These are phyloP conservation scores for Pseudogymnoascus sp. DNA, from an alignment of 2,329 filamentous ascomycete species.

Conservation along the genomic window DNA sequence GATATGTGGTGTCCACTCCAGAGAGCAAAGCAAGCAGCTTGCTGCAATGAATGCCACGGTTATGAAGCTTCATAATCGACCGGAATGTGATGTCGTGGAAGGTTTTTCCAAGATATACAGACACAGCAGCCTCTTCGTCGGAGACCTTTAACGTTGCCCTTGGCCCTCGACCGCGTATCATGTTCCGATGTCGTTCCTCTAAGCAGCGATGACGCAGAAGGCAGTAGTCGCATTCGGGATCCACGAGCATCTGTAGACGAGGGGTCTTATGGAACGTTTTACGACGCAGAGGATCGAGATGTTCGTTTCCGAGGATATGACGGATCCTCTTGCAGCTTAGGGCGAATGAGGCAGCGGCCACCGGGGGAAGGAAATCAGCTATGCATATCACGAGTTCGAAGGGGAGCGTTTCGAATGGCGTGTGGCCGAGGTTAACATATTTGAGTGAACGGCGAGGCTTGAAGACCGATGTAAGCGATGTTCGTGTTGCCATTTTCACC, in stretches of 20 bases:
- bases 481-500: background rate
- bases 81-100: background rate
- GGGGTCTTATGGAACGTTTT: background rate
- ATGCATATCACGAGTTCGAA: background rate
- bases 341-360: background rate
- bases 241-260: background rate
- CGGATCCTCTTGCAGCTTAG: background rate
- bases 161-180: background rate
- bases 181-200: background rate
- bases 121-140: background rate
- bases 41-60: background rate
- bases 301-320: background rate
- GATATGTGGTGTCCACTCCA: background rate
- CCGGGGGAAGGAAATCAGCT: background rate
- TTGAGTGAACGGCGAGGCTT: background rate
- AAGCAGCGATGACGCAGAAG: background rate
- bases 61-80: background rate
- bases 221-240: background rate
- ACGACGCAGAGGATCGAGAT: background rate
- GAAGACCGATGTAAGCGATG: background rate
- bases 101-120: background rate
- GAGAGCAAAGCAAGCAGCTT: background rate
- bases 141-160: background rate
- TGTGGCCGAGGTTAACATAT: background rate
- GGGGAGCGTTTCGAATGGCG: background rate